Base-by-base conservation (phyloP, 176 grass and related monocot genomes). In the Oryza punctata region DNA sequence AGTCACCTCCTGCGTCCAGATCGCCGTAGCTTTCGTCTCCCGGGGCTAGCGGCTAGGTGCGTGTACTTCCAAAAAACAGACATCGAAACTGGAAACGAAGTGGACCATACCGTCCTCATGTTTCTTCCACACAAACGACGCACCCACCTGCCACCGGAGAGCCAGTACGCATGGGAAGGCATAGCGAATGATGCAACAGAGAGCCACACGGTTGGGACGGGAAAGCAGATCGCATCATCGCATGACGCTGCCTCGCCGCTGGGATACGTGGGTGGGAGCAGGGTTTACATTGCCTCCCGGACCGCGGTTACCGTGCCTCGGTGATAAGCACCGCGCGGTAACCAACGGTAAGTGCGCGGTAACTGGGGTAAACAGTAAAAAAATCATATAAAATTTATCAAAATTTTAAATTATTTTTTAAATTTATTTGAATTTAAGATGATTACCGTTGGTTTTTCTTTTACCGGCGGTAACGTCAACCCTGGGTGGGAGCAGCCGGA, bases 11-110 rank as follows among this genome's bases (percentile, higher is more conserved):
- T 8, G 23, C 45, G 60, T 86, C 84, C 19, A 87, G 33, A 54
- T 78, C 84, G 46, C 73, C 21, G 73, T 63, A 49, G 84, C 73
- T 86, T 72, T 86, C 46, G 4, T 11, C 40, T 3, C 70, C 1
- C 11, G 19, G 10, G 12, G 2, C 24, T 19, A 32, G 54, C 66
- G 16, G 35, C 18, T 52, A 9, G 5, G 57, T 24, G 11, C 54
- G 23, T 59, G 45, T 38, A 44, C 72, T 61, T 23, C 57, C 57
- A 24, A 61, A 8, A 11, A 11, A 11, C 24, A 61, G 19, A 7
- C 10, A 16, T 70, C 87, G 24, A 15, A 71, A 10, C 76, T 57
- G 16, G 52, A n/a, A 57, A 21, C 52, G 7, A 9, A 43, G 71
- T 40, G 70, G 81, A 15, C 35, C 44, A 0, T 21, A 37, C 2